These are phyloP conservation scores for Brassica balearica DNA, from an alignment of 441 rosid species.

Conservation along the genomic window DNA sequence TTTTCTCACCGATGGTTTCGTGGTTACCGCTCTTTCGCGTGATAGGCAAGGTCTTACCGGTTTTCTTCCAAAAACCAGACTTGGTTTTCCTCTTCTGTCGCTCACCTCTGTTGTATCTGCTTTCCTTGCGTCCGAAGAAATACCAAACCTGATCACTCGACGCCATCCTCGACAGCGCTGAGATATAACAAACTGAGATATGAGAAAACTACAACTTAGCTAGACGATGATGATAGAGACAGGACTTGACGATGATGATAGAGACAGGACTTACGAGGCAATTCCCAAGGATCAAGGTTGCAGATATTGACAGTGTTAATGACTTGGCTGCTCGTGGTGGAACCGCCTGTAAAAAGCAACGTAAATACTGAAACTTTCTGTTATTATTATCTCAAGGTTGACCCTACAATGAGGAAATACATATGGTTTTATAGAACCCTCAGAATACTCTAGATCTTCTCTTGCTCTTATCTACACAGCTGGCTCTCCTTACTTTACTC, in stretches of 20 bases:
- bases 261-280: constrained; percentile 47
- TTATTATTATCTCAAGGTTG: too few species aligned
- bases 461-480: too few species aligned
- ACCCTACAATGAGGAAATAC: too few species aligned
- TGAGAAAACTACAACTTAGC: background rate
- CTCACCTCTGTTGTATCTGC: constrained; percentile 29
- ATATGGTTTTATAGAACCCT: too few species aligned
- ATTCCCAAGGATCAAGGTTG: constrained; percentile 56
- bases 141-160: constrained; percentile 49
- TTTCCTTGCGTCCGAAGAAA: constrained; percentile 48
- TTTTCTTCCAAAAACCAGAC: constrained; percentile 62
- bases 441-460: too few species aligned
- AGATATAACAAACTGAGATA: background rate
- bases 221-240: background rate
- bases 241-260: constrained; percentile 14
- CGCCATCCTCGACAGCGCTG: constrained; percentile 37
- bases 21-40: background rate
- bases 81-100: constrained; percentile 42
- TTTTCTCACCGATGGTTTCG: constrained; percentile 50
- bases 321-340: background rate
- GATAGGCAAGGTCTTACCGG: constrained; percentile 50
- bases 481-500: too few species aligned
- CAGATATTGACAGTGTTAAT: constrained; percentile 29
- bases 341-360: too few species aligned
- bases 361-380: too few species aligned